Base-by-base conservation (phyloP, 2,329 filamentous ascomycete genomes). In the Catunica adiposa region DNA sequence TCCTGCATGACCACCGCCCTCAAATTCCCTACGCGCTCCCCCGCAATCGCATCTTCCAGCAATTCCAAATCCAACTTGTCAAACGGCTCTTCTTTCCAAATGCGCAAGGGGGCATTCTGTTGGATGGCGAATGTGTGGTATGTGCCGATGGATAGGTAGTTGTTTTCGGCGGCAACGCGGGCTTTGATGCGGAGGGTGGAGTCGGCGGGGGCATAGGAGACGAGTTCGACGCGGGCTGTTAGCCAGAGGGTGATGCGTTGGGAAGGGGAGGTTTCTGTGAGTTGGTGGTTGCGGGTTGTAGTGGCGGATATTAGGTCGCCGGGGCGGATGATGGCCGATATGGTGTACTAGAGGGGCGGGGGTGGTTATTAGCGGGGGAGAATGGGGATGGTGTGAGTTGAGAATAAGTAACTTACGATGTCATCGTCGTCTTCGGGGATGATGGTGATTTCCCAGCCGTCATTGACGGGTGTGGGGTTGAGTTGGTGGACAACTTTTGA, bases 1-100 rank as follows among this genome's bases (percentile, higher is more conserved):
- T 97, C 90, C 63, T 94, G 86, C 84, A 98, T 90, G 23, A 97
- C 86, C 0, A 97, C 83, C 0, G 92, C 90, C 56, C 89, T 87
- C 17, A 94, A 77, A 59, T 90, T 84, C 1, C 88, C 89, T 59
- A 85, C 82, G 63, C 83, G 82, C 61, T 87, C 83, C 2, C 15
- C 26, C 62, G 86, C 80, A 14, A 90, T 76, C 0, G 89, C 84
- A 66, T 95, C 87, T 56, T 78, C 74, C 9, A 98, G 76, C 48
- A 86, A 83, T 58, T 86, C 82, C 51, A 84, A 72, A 2, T 89
- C 86, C 9, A 98, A 82, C 61, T 84, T 89, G 68, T 98, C 92
- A 92, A 92, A 98, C 44, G 89, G 69, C 55, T 68, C 83, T 40
- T 78, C 77, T 70, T 97, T 97, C 70, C 89, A 84, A 6, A 98